A percentile compares a stretch with the other conserved stretches of the same genome.
Evolutionary conservation across 148 eudicot genomes (phyloP).

Genomic region (Vaccinium myrtillus): DNA sequence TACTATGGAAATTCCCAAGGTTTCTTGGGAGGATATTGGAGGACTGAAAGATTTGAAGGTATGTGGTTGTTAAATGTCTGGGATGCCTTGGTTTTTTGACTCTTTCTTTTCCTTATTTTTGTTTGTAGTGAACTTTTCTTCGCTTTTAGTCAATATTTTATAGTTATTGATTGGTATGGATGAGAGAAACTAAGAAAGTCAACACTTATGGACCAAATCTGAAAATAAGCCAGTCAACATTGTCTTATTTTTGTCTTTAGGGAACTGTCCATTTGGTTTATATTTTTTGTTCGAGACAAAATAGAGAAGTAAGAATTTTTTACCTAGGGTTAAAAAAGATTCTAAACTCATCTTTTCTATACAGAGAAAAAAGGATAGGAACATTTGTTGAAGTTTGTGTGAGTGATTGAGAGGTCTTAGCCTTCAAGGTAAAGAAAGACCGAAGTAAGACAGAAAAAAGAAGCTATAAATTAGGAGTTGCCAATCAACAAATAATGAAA

Average conservation of each 20-base stretch:
- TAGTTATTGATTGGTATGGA: neutral
- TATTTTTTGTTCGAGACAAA: neutral
- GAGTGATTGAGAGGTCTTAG: too few relatives aligned
- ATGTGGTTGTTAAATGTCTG: constrained; percentile 2
- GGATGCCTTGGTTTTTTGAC: neutral
- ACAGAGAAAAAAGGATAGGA: too few relatives aligned
- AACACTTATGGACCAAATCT: neutral
- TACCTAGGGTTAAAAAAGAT: neutral
- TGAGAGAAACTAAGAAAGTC: neutral
- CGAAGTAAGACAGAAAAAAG: too few relatives aligned
- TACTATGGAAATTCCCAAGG: constrained; percentile 82
- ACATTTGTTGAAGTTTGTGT: too few relatives aligned
- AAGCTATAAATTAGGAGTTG: neutral
- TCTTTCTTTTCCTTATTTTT: neutral
- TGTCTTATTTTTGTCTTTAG: neutral
- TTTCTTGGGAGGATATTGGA: constrained; percentile 94
- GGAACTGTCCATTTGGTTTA: neutral
- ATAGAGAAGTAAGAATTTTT: neutral
- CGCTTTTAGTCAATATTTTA: neutral
- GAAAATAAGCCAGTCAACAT: neutral
- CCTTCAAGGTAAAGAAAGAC: neutral
- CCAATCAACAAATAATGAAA: neutral
- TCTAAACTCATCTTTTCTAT: neutral
- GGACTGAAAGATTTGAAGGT: constrained; percentile 86
- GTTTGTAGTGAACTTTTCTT: neutral